Conservation (phyloP, 2,329 filamentous ascomycete genomes). For the Pseudogymnoascus verrucosus region DNA sequence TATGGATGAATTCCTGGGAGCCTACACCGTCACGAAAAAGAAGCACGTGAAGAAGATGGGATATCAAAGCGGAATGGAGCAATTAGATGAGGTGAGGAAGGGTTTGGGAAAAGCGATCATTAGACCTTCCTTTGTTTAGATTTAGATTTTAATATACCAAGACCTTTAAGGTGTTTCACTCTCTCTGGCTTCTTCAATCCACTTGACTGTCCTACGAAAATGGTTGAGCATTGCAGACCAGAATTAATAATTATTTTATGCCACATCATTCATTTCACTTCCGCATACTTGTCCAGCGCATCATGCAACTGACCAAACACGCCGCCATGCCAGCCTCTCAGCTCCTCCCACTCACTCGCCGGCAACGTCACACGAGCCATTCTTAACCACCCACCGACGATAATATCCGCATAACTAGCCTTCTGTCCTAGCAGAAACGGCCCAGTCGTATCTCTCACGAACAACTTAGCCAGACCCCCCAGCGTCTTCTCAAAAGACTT, state of each 20-base stretch:
- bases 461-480: slow-evolving; percentile 28
- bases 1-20: slow-evolving; percentile 85
- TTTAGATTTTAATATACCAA: slow-evolving; percentile 8
- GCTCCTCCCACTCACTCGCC: slow-evolving; percentile 11
- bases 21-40: slow-evolving; percentile 63
- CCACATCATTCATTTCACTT: not conserved
- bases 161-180: not conserved
- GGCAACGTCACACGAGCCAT: slow-evolving; percentile 20
- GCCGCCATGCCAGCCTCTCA: slow-evolving; percentile 13
- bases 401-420: slow-evolving; percentile 36
- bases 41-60: slow-evolving; percentile 72
- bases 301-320: slow-evolving; percentile 13
- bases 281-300: slow-evolving; percentile 12
- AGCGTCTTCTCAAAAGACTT: slow-evolving; percentile 20
- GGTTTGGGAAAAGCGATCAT: slow-evolving; percentile 71
- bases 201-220: not conserved
- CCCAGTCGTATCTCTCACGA: slow-evolving; percentile 27
- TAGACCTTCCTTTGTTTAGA: slow-evolving; percentile 14
- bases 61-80: slow-evolving; percentile 71
- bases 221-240: not conserved
- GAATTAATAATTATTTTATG: not conserved
- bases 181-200: not conserved
- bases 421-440: slow-evolving; percentile 18
- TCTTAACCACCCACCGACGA: slow-evolving; percentile 35
- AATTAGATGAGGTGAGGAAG: slow-evolving; percentile 81